These are phyloP conservation scores for Peronospora belbahrii DNA, from an alignment of 352 stramenopile species.

Conservation along the genomic window DNA sequence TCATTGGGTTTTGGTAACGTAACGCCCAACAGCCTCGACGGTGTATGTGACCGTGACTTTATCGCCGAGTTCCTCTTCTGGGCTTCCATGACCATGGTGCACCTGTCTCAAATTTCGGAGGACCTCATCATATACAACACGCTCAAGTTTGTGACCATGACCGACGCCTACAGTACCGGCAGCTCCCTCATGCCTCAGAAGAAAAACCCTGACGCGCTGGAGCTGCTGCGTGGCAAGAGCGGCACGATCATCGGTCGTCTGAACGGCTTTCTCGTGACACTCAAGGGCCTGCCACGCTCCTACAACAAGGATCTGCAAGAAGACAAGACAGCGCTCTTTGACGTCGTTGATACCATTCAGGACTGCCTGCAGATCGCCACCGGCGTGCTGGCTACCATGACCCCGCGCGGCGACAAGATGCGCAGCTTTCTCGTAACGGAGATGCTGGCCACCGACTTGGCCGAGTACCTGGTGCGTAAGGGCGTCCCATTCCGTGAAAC, in stretches of 20 bases:
- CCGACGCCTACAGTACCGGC: conserved; percentile 97
- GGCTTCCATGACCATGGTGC: conserved; percentile 92
- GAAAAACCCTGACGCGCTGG: conserved; percentile 98
- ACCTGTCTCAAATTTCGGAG: conserved; percentile 97
- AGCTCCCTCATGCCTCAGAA: conserved; percentile 99
- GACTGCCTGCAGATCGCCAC: conserved; percentile 96
- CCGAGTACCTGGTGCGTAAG: conserved; percentile 98
- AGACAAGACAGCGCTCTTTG: conserved; percentile 97
- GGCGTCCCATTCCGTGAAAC: conserved; percentile 98
- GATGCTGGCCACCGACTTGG: conserved; percentile 98
- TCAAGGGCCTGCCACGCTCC: conserved; percentile 94
- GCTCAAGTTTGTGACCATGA: conserved; percentile 92
- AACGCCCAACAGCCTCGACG: conserved; percentile 95
- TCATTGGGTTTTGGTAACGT: conserved; percentile 92
- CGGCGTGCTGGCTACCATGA: conserved; percentile 95
- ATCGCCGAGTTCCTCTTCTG: conserved; percentile 98
- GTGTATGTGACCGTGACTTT: conserved; percentile 98
- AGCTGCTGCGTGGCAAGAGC: conserved; percentile 96
- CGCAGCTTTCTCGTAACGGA: conserved; percentile 93
- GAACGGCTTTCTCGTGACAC: conserved; percentile 92
- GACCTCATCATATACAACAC: conserved; percentile 98
- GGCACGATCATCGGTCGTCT: conserved; percentile 92
- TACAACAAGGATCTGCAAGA: conserved; percentile 99
- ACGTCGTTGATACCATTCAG: conserved; percentile 94
- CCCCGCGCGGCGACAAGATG: conserved; percentile 91